A percentile compares a stretch with the other conserved stretches of the same genome.
Conservation (phyloP, 2,329 filamentous ascomycete genomes). For the Fusarium fujikuroi region DNA sequence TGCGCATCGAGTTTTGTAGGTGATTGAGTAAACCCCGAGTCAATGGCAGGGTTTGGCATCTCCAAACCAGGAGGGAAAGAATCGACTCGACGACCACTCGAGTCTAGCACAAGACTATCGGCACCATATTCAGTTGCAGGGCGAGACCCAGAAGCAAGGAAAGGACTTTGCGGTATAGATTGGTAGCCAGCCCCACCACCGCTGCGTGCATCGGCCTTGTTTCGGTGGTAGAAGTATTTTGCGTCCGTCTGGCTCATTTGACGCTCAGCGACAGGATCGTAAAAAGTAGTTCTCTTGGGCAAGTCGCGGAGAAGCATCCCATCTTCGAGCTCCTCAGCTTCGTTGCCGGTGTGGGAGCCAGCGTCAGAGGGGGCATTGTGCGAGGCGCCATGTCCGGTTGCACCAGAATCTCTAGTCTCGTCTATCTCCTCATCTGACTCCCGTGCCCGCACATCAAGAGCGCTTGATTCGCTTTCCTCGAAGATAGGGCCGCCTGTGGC, state of each 20-base stretch:
- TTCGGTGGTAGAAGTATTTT: constrained; percentile 94
- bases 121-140: constrained; percentile 51
- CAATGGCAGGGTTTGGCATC: constrained; percentile 31
- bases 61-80: constrained; percentile 54
- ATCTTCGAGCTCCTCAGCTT: constrained; percentile 54
- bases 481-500: constrained; percentile 23
- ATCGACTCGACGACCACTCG: constrained; percentile 40
- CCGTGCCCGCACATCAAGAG: constrained; percentile 42
- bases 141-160: constrained; percentile 52
- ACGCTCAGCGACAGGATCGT: constrained; percentile 93
- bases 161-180: constrained; percentile 59
- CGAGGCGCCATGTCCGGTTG: constrained; percentile 37
- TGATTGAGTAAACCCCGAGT: constrained; percentile 22
- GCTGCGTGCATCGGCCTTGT: constrained; percentile 70
- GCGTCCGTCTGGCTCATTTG: constrained; percentile 94
- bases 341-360: constrained; percentile 35
- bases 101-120: constrained; percentile 49
- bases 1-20: constrained; percentile 25
- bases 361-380: constrained; percentile 37
- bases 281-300: constrained; percentile 82
- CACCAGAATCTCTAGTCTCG: constrained; percentile 39
- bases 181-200: constrained; percentile 54
- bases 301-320: constrained; percentile 71
- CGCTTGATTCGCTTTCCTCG: constrained; percentile 39
- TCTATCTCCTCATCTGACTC: constrained; percentile 49